These are phyloP conservation scores for Barnettozyma sucrosica DNA, from an alignment of 805 yeast species.

Conservation along the genomic window DNA sequence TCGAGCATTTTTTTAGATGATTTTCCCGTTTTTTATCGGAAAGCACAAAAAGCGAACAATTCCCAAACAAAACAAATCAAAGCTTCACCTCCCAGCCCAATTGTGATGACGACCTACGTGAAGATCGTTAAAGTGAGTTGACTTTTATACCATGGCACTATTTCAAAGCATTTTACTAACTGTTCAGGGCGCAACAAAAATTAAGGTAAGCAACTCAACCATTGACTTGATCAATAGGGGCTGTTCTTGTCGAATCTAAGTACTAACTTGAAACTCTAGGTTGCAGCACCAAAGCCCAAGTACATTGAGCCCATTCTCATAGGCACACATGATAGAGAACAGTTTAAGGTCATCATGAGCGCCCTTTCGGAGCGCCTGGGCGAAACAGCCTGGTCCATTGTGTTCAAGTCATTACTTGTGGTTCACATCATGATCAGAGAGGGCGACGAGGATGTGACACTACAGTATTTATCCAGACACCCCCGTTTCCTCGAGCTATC, in stretches of 20 bases:
- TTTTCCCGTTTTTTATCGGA: not conserved
- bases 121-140: constrained; percentile 59
- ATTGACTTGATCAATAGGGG: not conserved
- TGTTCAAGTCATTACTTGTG: constrained; percentile 78
- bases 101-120: constrained; percentile 55
- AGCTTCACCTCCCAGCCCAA: not conserved
- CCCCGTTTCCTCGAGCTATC: constrained; percentile 46
- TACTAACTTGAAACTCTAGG: constrained; percentile 30
- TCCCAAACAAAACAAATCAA: not conserved
- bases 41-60: not conserved
- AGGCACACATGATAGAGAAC: constrained; percentile 32
- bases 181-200: constrained; percentile 58
- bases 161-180: not conserved
- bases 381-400: constrained; percentile 88
- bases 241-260: not conserved
- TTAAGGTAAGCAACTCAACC: constrained; percentile 34
- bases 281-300: constrained; percentile 97
- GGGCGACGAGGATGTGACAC: constrained; percentile 74
- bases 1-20: not conserved
- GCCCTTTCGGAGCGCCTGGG: constrained; percentile 56
- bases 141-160: not conserved
- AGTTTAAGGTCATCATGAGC: constrained; percentile 65
- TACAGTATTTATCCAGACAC: constrained; percentile 49
- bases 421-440: constrained; percentile 89
- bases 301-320: constrained; percentile 87